Conservation (phyloP, 345 rosid species). For the Orychophragmus violaceus region DNA sequence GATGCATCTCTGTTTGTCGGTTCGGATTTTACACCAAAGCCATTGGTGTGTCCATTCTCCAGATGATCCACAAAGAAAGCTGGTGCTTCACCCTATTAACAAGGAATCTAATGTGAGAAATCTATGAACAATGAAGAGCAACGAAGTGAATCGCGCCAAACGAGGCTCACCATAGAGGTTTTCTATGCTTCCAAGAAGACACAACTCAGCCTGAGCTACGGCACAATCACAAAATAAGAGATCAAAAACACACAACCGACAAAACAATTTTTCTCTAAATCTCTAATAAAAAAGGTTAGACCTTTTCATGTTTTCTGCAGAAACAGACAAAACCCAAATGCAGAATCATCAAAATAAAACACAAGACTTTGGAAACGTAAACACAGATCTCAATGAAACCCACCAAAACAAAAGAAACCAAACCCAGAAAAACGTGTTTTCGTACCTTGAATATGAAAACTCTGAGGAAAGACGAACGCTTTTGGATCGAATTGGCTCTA, state of each 20-base stretch:
- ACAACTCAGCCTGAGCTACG: constrained; percentile 60
- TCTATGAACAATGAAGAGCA: constrained; percentile 15
- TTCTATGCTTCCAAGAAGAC: constrained; percentile 48
- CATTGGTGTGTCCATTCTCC: constrained; percentile 38
- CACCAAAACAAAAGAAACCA: not conserved
- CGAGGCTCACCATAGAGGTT: constrained; percentile 80
- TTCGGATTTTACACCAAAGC: constrained; percentile 41
- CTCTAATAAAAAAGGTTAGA: not conserved
- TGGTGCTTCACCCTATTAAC: constrained; percentile 75
- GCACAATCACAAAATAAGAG: constrained; percentile 26
- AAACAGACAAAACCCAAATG: constrained; percentile 15
- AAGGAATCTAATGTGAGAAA: constrained; percentile 21
- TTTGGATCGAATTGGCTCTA: constrained; percentile 18
- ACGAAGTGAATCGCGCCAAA: constrained; percentile 27
- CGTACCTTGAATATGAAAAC: constrained; percentile 21
- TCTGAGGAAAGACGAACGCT: constrained; percentile 13
- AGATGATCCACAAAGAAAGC: constrained; percentile 43
- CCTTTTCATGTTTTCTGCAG: not conserved
- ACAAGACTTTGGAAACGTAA: constrained; percentile 16
- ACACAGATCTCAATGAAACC: constrained; percentile 23
- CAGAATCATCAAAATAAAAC: constrained; percentile 15
- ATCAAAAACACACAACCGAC: constrained; percentile 18
- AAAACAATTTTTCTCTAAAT: not conserved
- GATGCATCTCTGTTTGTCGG: constrained; percentile 35
- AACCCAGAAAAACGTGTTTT: not conserved